Evolutionary conservation across 257 asterid genomes (phyloP).

Genomic region (Gynochthodes officinalis): DNA sequence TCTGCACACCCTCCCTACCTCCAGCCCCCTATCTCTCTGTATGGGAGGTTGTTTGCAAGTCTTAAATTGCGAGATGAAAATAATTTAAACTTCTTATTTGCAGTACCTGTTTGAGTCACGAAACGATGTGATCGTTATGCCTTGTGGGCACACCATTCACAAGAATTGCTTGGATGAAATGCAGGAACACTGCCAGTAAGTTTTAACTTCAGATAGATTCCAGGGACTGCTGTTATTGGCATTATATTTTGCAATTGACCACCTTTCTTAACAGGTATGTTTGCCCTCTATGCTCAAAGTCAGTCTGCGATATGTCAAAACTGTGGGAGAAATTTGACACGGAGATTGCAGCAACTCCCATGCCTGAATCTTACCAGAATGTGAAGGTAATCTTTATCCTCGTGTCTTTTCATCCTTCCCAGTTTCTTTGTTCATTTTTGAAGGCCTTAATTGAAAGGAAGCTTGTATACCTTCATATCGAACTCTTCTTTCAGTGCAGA

Average conservation of each 20-base stretch:
- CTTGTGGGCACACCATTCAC: constrained; percentile 92
- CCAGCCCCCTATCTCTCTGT: not conserved
- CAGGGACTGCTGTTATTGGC: not conserved
- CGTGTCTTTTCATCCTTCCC: not conserved
- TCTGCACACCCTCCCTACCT: no score
- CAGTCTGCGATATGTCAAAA: constrained; percentile 83
- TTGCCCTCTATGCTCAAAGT: constrained; percentile 84
- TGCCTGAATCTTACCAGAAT: constrained; percentile 60
- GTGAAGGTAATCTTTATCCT: constrained; percentile 35
- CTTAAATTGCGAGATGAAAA: not conserved
- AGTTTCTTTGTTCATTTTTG: not conserved
- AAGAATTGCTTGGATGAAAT: constrained; percentile 73
- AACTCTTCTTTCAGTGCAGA: not conserved
- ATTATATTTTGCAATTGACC: not conserved
- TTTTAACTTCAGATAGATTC: not conserved
- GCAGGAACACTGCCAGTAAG: constrained; percentile 80
- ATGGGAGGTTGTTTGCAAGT: no score
- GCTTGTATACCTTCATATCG: no score
- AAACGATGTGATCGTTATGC: constrained; percentile 61
- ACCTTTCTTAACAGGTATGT: constrained; percentile 43
- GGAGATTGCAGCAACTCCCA: constrained; percentile 87
- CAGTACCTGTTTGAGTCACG: constrained; percentile 81
- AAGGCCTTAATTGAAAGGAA: not conserved
- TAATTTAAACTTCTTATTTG: not conserved
- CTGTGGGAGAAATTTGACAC: constrained; percentile 79